Evolutionary conservation across 1,284 basidiomycete genomes (phyloP), one percentile per base, ranked within the genome.

Genomic region (Sanghuangporus baumii): DNA sequence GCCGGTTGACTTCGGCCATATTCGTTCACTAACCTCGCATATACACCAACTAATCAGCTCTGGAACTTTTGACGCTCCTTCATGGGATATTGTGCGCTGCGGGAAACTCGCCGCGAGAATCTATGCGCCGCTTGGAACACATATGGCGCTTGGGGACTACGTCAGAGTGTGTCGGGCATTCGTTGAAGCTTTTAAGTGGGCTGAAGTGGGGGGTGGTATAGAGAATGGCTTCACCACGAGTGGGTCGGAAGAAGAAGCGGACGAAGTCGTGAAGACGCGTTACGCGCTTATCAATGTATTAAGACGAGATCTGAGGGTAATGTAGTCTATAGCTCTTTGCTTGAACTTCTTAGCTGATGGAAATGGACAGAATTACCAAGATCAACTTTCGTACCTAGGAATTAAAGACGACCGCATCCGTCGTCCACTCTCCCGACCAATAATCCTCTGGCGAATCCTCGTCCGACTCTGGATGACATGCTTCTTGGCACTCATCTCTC

Each of bases 401-500:
- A 81, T 94, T 70, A 93, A 91, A 71, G 92, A 94, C 67, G 90
- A 93, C 72, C 84, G 92, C 52, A 83, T 94, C 60, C 83, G 89
- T 40, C 78, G 81, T 36, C 87, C 86, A 50, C 77, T 89, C 61
- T 73, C 76, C 58, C 82, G 81, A 48, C 79, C 68, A 43, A 78
- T 77, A 37, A 84, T 93, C 52, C 61, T 89, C 12, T 79, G 78
- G 59, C 80, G 93, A 59, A 80, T 93, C 72, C 12, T 81, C 60
- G 75, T 93, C 62, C 81, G 94, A 59, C 70, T 89, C 55, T 65
- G 74, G 34, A 87, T 88, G 85, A 78, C 87, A 26, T 66, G 84
- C 64, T 78, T 85, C 73, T 81, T 97, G 67, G 75, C 90, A 71
- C 69, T 80, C 41, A 75, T 96, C 70, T 87, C 91, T 59, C 71